Conservation (phyloP, 805 yeast species). For the Sugiyamaella floridensis region DNA sequence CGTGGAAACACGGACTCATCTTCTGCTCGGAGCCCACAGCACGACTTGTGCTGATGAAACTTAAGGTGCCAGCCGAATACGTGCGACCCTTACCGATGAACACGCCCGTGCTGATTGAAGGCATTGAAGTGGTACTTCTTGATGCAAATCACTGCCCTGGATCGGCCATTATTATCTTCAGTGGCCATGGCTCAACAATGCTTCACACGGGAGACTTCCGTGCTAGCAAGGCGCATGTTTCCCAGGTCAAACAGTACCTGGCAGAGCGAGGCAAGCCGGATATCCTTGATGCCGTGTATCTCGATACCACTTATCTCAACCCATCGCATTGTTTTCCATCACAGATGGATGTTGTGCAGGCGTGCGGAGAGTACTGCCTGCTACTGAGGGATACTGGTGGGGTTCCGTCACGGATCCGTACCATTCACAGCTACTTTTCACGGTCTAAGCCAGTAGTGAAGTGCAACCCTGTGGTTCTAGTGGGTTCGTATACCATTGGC, state of each 20-base stretch:
- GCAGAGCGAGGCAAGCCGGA: constrained; percentile 1
- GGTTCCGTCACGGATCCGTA: constrained; percentile 5
- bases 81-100: constrained; percentile 41
- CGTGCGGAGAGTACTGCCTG: constrained; percentile 48
- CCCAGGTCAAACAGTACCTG: constrained; percentile 29
- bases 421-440: constrained; percentile 18
- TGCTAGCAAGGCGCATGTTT: constrained; percentile 48
- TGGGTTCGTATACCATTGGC: constrained; percentile 90
- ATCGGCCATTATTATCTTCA: constrained; percentile 68
- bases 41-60: constrained; percentile 45
- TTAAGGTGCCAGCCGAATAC: constrained; percentile 44
- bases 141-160: constrained; percentile 99
- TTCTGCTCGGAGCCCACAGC: constrained; percentile 71
- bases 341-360: constrained; percentile 59
- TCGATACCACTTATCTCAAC: constrained; percentile 86
- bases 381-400: constrained; percentile 33
- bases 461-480: constrained; percentile 47
- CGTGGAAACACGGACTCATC: constrained; percentile 67
- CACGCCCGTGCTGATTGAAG: constrained; percentile 35
- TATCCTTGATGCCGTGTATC: constrained; percentile 55
- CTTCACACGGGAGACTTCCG: constrained; percentile 95
- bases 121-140: constrained; percentile 49
- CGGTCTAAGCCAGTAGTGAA: constrained; percentile 33
- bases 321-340: constrained; percentile 71
- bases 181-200: constrained; percentile 27